Evolutionary conservation across 371 early-diverging fungal species (phyloP).

Genomic region (Paramicrosporidium saccamoebae): DNA sequence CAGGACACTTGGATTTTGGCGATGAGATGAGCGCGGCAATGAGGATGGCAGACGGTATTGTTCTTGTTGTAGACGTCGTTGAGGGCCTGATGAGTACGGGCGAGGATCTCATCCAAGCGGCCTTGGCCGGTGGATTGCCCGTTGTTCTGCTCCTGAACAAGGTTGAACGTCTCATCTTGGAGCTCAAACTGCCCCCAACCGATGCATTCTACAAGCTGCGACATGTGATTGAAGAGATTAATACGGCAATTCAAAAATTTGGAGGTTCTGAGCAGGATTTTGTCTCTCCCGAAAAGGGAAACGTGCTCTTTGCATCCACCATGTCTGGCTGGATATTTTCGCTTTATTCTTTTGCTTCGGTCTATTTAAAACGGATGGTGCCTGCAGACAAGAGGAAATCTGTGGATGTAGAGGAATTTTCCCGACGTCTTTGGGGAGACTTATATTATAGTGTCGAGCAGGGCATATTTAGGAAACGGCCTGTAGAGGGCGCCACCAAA

Average conservation of each 20-base stretch:
- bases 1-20: conserved; percentile 79
- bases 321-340: conserved; percentile 84
- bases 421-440: conserved; percentile 82
- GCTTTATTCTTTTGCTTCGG: conserved; percentile 57
- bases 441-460: conserved; percentile 48
- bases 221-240: conserved; percentile 81
- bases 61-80: conserved; percentile 76
- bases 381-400: too few species aligned
- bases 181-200: conserved; percentile 69
- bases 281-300: conserved; percentile 71
- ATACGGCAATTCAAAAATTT: conserved; percentile 25
- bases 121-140: conserved; percentile 35
- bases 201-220: conserved; percentile 86
- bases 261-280: conserved; percentile 3
- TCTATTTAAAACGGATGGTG: conserved; percentile 36
- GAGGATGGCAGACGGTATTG: conserved; percentile 61
- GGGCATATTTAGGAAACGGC: conserved; percentile 37
- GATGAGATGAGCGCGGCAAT: conserved; percentile 69
- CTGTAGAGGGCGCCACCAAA: conserved; percentile 13
- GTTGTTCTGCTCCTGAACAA: conserved; percentile 75
- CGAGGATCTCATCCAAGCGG: conserved; percentile 47
- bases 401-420: conserved; percentile 27
- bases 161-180: conserved; percentile 75
- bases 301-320: conserved; percentile 78
- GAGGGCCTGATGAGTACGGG: conserved; percentile 89